phyloP scores from a whole-genome alignment of 1,284 basidiomycete species.

The Puccinia triticina region DNA sequence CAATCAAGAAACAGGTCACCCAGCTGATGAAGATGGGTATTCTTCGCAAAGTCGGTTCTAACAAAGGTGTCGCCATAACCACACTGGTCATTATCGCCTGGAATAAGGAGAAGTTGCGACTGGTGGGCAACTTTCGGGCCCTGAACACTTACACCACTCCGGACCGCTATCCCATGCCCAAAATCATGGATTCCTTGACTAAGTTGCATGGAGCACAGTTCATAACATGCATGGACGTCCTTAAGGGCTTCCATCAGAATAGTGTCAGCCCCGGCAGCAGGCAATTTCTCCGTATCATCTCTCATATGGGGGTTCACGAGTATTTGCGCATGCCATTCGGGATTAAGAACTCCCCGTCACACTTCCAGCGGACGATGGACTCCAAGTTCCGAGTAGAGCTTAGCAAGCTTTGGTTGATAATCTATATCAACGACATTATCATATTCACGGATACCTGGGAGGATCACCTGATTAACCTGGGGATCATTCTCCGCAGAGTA shows the following conservation, averaged over 20 bases:
- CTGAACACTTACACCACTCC: no score
- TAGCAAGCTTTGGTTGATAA: no score
- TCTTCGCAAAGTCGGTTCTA: conserved; percentile 1
- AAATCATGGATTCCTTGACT: no score
- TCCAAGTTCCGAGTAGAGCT: background rate
- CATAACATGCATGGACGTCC: conserved; percentile 4
- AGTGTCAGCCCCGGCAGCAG: background rate
- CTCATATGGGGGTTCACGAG: background rate
- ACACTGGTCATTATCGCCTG: conserved; percentile 8
- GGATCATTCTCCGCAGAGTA: background rate
- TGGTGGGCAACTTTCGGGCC: no score
- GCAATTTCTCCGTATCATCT: background rate
- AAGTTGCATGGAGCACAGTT: background rate
- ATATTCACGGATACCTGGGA: background rate
- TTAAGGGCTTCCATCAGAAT: conserved; percentile 35
- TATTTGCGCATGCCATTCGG: background rate
- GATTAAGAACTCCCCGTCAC: conserved; percentile 12
- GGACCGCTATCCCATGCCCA: no score
- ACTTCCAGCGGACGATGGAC: background rate
- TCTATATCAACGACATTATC: conserved; percentile 14
- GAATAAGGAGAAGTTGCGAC: no score
- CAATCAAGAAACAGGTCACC: background rate
- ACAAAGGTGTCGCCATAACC: conserved; percentile 13
- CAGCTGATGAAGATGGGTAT: background rate
- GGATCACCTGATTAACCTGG: background rate